Base-by-base conservation (phyloP, 441 rosid genomes). In the Theobroma grandiflorum region DNA sequence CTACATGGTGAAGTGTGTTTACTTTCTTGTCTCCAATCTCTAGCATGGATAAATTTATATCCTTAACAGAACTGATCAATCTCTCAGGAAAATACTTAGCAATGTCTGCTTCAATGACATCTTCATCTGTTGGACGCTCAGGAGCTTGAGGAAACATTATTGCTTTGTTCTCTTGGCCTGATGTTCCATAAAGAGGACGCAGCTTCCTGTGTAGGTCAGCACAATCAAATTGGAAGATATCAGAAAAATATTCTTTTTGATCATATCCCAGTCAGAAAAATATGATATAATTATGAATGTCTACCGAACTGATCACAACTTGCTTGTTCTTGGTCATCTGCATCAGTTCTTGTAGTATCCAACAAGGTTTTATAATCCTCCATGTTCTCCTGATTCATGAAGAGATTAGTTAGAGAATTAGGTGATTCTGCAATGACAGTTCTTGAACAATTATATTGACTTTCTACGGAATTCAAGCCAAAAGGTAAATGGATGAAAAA, bases 41-140 rank as follows among this genome's bases (percentile, higher is more conserved):
- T 81, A 83, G 52, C 64, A 85, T 68, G 73, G 91, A 88, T 57
- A 86, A 77, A 85, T 86, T 87, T 31, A 92, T 83, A 33, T 85
- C 81, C 71, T 85, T 75, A 12, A 86, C 53, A 8, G 89, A 85
- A 84, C 84, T 78, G 15, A 78, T 77, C 33, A 85, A 78, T 83
- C 83, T 78, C n/a, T 79, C 61, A 3, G 89, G 80, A 64, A 85
- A 69, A 68, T 79, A 82, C 42, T 72, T 82, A 7, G 53, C 62
- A 11, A 31, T 74, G 72, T 84, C 86, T 40, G 63, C 71, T 69
- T 72, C 81, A 72, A 66, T 78, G 31, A 57, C 78, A 72, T 85
- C 81, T 74, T 76, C 80, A 6, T 74, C 69, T 80, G 71, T 70
- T 79, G 53, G 79, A 85, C 81, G 83, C 11, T 76, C 78, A 8